A percentile compares a stretch with the other conserved stretches of the same genome.
Conservation (phyloP, 805 yeast genomes). For the Brettanomyces bruxellensis region DNA sequence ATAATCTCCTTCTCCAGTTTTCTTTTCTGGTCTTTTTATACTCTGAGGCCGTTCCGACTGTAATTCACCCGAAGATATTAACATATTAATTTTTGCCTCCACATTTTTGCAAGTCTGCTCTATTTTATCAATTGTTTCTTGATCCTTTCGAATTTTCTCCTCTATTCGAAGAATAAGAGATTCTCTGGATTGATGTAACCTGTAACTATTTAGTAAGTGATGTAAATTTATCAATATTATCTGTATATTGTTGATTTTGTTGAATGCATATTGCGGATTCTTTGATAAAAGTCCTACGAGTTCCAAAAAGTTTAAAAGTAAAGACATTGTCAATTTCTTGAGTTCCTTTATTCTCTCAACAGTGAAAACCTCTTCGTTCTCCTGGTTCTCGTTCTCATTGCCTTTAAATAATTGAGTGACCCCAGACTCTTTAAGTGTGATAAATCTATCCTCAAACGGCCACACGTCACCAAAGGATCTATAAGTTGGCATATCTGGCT, state of each 20-base stretch:
- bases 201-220: constrained; percentile 81
- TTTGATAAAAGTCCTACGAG: constrained; percentile 68
- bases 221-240: constrained; percentile 81
- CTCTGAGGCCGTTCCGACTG: constrained; percentile 4
- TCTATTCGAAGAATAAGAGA: constrained; percentile 70
- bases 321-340: constrained; percentile 69
- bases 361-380: constrained; percentile 27
- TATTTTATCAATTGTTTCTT: constrained; percentile 31
- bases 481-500: constrained; percentile 58
- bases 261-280: constrained; percentile 52
- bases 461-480: constrained; percentile 87
- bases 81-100: constrained; percentile 26
- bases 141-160: constrained; percentile 40
- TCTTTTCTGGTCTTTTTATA: too few relatives aligned
- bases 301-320: constrained; percentile 73
- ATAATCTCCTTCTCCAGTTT: background rate
- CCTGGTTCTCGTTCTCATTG: constrained; percentile 4
- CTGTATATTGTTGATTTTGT: constrained; percentile 70
- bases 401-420: constrained; percentile 58
- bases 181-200: constrained; percentile 94
- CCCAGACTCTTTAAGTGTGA: constrained; percentile 68
- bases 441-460: constrained; percentile 72
- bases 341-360: constrained; percentile 60
- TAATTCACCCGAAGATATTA: constrained; percentile 12
- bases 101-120: constrained; percentile 32